Evolutionary conservation across 2,329 filamentous ascomycete genomes (phyloP).

Genomic region (Nothophaeocryptopus gaeumannii): DNA sequence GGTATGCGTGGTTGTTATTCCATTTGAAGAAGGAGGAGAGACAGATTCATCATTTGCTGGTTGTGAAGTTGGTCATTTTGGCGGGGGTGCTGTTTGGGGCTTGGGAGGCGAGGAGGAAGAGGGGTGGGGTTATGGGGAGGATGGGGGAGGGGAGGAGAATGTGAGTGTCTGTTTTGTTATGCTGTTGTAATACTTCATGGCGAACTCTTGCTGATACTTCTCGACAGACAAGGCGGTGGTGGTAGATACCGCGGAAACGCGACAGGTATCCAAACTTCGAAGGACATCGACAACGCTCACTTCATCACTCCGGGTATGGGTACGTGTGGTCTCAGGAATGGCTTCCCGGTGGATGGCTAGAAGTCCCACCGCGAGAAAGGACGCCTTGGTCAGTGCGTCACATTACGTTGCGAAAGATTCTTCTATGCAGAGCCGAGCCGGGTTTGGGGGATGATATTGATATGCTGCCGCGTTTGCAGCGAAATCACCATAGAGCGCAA

Average conservation of each 20-base stretch:
- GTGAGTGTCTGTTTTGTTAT: background rate
- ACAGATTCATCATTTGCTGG: slow-evolving; percentile 18
- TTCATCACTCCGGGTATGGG: slow-evolving; percentile 10
- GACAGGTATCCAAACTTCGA: slow-evolving; percentile 2
- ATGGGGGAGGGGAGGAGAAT: slow-evolving; percentile 4
- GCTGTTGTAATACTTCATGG: background rate
- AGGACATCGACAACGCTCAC: slow-evolving; percentile 5
- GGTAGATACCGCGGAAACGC: background rate
- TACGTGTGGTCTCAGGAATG: slow-evolving; percentile 12
- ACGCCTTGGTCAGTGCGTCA: background rate
- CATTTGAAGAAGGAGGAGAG: slow-evolving; percentile 11
- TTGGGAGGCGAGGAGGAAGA: slow-evolving; percentile 9
- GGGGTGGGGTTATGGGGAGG: background rate
- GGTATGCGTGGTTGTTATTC: slow-evolving; percentile 21
- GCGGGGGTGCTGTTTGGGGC: slow-evolving; percentile 14
- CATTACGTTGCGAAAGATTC: no score
- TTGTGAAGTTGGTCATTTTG: slow-evolving; percentile 19
- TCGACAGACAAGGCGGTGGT: slow-evolving; percentile 1
- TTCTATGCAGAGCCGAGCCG: no score
- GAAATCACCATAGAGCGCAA: no score
- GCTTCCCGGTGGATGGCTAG: slow-evolving; percentile 9
- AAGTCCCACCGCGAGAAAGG: background rate
- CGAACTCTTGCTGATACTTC: background rate
- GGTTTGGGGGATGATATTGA: no score
- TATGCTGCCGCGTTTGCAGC: no score